Conservation (phyloP, 495 filamentous ascomycete species). For the Aspergillus olivimuriae region DNA sequence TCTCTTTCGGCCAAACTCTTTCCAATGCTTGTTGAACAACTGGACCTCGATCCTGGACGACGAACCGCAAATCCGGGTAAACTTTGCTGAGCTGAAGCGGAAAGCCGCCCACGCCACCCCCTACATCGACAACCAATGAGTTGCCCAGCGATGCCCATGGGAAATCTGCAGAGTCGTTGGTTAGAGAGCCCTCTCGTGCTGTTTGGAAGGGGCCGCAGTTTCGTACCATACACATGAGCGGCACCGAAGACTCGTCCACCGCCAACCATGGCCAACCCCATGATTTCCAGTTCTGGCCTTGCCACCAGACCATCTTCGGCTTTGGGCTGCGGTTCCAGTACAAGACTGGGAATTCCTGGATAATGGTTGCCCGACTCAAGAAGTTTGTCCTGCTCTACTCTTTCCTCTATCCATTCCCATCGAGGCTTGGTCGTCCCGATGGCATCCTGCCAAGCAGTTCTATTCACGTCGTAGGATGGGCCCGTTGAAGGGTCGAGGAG, state of each 20-base stretch:
- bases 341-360: not conserved
- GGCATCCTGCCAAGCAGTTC: constrained; percentile 27
- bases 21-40: constrained; percentile 21
- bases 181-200: not conserved
- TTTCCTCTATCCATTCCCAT: constrained; percentile 40
- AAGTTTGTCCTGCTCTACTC: too few species aligned
- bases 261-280: constrained; percentile 27
- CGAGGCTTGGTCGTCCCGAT: constrained; percentile 20
- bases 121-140: constrained; percentile 33
- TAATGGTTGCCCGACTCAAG: constrained; percentile 20
- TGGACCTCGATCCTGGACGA: constrained; percentile 33
- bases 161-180: constrained; percentile 7
- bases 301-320: constrained; percentile 4
- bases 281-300: constrained; percentile 26
- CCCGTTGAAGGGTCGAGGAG: constrained; percentile 20
- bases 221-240: constrained; percentile 23
- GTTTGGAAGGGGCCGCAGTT: not conserved
- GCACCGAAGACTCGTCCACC: constrained; percentile 25
- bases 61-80: constrained; percentile 23
- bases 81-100: constrained; percentile 1
- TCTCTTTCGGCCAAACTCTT: constrained; percentile 4
- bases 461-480: constrained; percentile 19
- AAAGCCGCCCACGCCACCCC: constrained; percentile 29
- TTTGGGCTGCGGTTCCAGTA: too few species aligned
- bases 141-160: constrained; percentile 29